Evolutionary conservation across 306 rosid species (phyloP), one percentile per base, ranked within the genome.

Genomic region (Acacia crassicarpa): DNA sequence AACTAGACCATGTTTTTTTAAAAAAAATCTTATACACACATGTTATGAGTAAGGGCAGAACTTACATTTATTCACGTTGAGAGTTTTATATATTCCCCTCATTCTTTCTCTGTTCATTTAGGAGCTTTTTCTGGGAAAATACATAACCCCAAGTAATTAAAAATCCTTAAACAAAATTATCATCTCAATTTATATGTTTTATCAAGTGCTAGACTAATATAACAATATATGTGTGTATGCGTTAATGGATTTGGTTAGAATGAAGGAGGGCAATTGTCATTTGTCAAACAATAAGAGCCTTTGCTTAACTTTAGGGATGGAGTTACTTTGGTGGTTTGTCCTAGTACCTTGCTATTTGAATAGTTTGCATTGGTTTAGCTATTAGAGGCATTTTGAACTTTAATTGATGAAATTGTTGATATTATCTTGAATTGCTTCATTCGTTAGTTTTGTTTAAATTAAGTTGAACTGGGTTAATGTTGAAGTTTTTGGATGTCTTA

Each of bases 271-370:
- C 46, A 61, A 45, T 16, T 48, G 53, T 48, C 53, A 48, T 14
- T 82, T 75, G 81, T 87, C 84, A 84, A 87, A 82, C 75, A 71
- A 71, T 82, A 85, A 82, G 46, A 51, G 75, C 76, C 67, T 81
- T 63, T 79, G 61, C 74, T 6, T 68, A 53, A 33, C 43, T 79
- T 51, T 1, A 33, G 32, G 32, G 32, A 30, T 30, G 32, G 2
- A 30, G 32, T 30, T 30, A 30, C 32, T 30, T 30, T 30, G 32
- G 32, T 30, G 32, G 32, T 30, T 30, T 30, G 32, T 1, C 32
- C 32, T 1, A 1, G 2, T 30, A 30, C 32, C 1, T 2, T 30
- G 32, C 2, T 30, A 30, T 30, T 30, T 2, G 2, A 30, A 2
- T 30, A 30, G 32, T 30, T 30, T 30, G 32, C 2, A 1, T 30